Evolutionary conservation across 2,329 filamentous ascomycete genomes (phyloP), one percentile per base, ranked within the genome.

Genomic region (Clonostachys rhizophaga): DNA sequence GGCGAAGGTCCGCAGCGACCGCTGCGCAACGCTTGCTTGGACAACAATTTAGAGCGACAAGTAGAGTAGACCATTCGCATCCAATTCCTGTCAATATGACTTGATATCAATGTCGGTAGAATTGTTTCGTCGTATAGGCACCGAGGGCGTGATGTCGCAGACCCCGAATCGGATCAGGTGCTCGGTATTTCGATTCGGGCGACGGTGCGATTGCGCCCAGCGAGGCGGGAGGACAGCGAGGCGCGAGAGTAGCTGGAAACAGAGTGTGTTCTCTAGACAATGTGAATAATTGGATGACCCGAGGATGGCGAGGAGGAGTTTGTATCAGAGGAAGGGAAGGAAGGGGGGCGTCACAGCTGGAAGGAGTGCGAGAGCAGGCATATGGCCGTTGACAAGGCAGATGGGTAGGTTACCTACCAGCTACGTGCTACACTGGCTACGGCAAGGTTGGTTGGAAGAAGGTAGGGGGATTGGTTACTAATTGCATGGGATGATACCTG

Each of bases 21-120:
- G 64, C 58, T 60, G 63, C 59, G 61, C 62, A 60, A 57, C 62
- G 60, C 58, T 58, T 58, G 61, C 57, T 66, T 30, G 24, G 24
- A 30, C 24, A 30, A 30, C 24, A 30, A 30, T 30, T 54, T 59
- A 51, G 51, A 54, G 54, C 55, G 56, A 58, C 54, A 53, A 52
- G 36, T 43, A 43, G 45, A 47, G 48, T 42, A 33, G 42, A 49
- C 50, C 57, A 62, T 63, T 53, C 59, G 60, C 52, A 49, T 39
- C 36, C 17, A 18, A 39, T n/a, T n/a, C 17, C 11, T 11, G 36
- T n/a, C 12, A 11, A 39, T 7, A 18, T 30, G 24, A 30, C 24
- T 30, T 30, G 8, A 30, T 9, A 30, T 30, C 24, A 30, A 30
- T 30, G 24, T 30, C 24, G 24, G 24, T 30, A 30, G 24, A 30